These are phyloP conservation scores for Noccaea bulbosa DNA, from an alignment of 345 rosid species.

Conservation along the genomic window DNA sequence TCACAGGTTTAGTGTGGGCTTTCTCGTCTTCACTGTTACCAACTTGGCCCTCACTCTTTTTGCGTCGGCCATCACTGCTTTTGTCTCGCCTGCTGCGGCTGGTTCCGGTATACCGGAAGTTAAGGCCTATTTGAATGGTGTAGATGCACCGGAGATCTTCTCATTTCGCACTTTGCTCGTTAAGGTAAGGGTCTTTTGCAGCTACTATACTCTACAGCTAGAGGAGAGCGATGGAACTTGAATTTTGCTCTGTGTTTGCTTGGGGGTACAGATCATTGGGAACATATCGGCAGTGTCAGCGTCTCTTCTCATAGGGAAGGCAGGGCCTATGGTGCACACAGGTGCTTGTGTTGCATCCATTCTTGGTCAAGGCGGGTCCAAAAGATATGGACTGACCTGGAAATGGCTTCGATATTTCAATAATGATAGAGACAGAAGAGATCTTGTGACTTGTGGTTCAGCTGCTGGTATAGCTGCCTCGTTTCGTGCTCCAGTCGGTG, in stretches of 20 bases:
- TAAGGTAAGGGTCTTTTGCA: slow-evolving; percentile 52
- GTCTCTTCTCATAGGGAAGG: slow-evolving; percentile 92
- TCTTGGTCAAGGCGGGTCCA: slow-evolving; percentile 94
- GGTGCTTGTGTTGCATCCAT: slow-evolving; percentile 93
- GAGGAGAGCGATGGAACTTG: too few relatives aligned
- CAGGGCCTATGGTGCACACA: slow-evolving; percentile 96
- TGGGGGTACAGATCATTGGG: slow-evolving; percentile 67
- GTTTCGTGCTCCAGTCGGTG: slow-evolving; percentile 94
- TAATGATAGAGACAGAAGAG: slow-evolving; percentile 87
- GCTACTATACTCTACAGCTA: not conserved
- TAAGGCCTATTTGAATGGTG: slow-evolving; percentile 93
- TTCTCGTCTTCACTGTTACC: slow-evolving; percentile 65
- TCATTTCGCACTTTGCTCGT: slow-evolving; percentile 69
- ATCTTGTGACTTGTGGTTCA: slow-evolving; percentile 91
- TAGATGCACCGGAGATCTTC: slow-evolving; percentile 85
- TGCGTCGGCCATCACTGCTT: slow-evolving; percentile 67
- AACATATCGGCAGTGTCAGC: slow-evolving; percentile 84
- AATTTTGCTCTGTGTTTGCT: slow-evolving; percentile 14
- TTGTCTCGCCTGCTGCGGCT: slow-evolving; percentile 79
- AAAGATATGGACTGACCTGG: slow-evolving; percentile 74
- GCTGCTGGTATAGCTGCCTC: slow-evolving; percentile 98
- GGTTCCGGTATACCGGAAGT: slow-evolving; percentile 98
- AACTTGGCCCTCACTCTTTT: slow-evolving; percentile 76
- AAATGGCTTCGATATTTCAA: slow-evolving; percentile 79
- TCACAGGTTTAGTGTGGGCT: slow-evolving; percentile 68